Evolutionary conservation across 2,329 filamentous ascomycete species (phyloP).

Genomic region (Thermomyces lanuginosus): DNA sequence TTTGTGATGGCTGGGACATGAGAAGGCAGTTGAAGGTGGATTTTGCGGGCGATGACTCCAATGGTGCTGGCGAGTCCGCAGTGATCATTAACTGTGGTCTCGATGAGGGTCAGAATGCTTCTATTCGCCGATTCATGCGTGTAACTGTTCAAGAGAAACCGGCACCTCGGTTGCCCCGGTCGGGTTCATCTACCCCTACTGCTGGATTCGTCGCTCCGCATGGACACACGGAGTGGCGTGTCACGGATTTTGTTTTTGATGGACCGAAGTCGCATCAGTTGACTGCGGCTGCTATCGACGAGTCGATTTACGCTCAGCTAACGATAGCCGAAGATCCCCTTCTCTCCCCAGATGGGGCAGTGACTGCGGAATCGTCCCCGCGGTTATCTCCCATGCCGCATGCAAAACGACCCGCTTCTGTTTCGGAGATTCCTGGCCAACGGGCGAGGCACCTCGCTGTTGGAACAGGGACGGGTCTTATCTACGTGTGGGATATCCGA

Average conservation of each 20-base stretch:
- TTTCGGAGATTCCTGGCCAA: conserved; percentile 62
- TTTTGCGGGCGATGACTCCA: conserved; percentile 66
- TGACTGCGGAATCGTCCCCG: conserved; percentile 37
- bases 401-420: conserved; percentile 25
- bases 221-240: conserved; percentile 48
- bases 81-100: conserved; percentile 58
- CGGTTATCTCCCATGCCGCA: conserved; percentile 37
- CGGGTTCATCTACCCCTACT: conserved; percentile 16
- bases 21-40: conserved; percentile 69
- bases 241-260: conserved; percentile 45
- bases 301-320: conserved; percentile 53
- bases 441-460: conserved; percentile 65
- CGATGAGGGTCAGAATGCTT: conserved; percentile 39
- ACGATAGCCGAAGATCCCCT: conserved; percentile 66
- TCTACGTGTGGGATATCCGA: conserved; percentile 75
- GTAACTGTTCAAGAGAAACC: conserved; percentile 8
- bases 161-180: conserved; percentile 10
- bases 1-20: conserved; percentile 87
- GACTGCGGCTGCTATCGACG: conserved; percentile 55
- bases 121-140: conserved; percentile 43
- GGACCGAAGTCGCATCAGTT: conserved; percentile 45
- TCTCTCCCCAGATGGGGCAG: conserved; percentile 39
- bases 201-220: conserved; percentile 19
- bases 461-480: conserved; percentile 60
- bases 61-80: conserved; percentile 58